Evolutionary conservation across 1,139 yeast genomes (phyloP).

Genomic region (Geotrichum citri-aurantii): DNA sequence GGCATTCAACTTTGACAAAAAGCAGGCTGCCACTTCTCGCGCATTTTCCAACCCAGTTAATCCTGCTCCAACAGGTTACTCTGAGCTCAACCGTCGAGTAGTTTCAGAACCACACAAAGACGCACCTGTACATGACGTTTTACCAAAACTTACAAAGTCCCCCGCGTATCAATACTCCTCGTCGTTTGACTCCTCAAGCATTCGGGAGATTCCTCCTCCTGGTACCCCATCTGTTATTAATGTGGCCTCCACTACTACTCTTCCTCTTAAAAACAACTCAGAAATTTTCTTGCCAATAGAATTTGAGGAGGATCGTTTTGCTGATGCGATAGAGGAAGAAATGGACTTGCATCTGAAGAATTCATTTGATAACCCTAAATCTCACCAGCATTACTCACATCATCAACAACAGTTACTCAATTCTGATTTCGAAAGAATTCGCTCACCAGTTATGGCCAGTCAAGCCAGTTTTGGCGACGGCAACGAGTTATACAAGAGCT

Average conservation of each 20-base stretch:
- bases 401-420: neutral
- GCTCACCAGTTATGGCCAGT: neutral
- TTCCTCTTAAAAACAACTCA: neutral
- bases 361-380: neutral
- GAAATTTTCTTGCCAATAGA: constrained; percentile 35
- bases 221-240: neutral
- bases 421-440: neutral
- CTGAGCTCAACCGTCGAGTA: constrained; percentile 4
- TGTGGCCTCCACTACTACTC: neutral
- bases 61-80: neutral
- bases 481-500: constrained; percentile 3
- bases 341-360: constrained; percentile 9
- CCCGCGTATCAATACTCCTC: neutral
- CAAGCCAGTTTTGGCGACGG: neutral
- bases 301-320: constrained; percentile 26
- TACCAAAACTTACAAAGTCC: neutral
- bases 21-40: neutral
- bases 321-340: constrained; percentile 8
- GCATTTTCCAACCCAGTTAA: constrained; percentile 1
- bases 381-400: neutral
- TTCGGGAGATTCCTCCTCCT: neutral
- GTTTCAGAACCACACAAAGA: constrained; percentile 10
- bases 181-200: neutral
- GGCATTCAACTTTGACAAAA: constrained; percentile 14
- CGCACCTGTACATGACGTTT: neutral